A percentile compares a stretch with the other conserved stretches of the same genome.
Conservation (phyloP, 2,329 filamentous ascomycete genomes). For the Trichoderma sp. region DNA sequence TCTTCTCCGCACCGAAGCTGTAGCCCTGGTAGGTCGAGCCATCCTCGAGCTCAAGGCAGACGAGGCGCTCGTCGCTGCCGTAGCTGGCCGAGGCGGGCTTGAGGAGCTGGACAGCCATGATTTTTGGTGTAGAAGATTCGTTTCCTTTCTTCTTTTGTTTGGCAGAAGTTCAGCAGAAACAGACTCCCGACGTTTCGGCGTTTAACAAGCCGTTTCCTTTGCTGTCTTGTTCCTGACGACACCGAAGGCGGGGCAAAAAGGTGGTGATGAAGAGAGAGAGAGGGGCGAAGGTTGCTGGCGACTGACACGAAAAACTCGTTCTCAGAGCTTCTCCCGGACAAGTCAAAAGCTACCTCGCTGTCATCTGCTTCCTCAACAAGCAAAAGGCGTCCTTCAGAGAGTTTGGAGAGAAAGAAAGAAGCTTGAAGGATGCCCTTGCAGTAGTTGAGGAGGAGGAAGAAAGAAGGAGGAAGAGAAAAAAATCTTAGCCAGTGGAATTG, state of each 20-base stretch:
- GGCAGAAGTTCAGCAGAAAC: constrained; percentile 7
- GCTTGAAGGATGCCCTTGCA: constrained; percentile 7
- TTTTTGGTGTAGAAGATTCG: background rate
- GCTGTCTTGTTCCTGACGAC: background rate
- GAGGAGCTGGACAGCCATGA: constrained; percentile 37
- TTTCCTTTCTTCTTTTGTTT: constrained; percentile 9
- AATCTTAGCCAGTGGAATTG: constrained; percentile 9
- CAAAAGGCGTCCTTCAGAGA: constrained; percentile 1
- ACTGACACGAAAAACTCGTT: constrained; percentile 38
- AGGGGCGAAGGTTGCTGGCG: constrained; percentile 31
- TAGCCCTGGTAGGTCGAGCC: constrained; percentile 87
- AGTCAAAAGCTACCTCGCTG: constrained; percentile 38
- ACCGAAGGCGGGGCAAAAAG: constrained; percentile 30
- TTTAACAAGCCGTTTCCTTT: constrained; percentile 3
- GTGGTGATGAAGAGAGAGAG: constrained; percentile 22
- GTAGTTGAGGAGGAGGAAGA: constrained; percentile 17
- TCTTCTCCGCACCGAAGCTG: constrained; percentile 95
- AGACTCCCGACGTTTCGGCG: background rate
- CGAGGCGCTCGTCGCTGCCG: constrained; percentile 55
- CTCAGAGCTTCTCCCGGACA: constrained; percentile 36
- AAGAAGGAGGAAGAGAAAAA: constrained; percentile 11
- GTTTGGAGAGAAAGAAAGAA: background rate
- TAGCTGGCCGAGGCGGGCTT: constrained; percentile 58
- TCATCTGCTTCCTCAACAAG: constrained; percentile 30
- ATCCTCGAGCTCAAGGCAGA: constrained; percentile 91